These are phyloP conservation scores for Calonectria pteridis DNA, from an alignment of 2,329 filamentous ascomycete species.

Conservation along the genomic window DNA sequence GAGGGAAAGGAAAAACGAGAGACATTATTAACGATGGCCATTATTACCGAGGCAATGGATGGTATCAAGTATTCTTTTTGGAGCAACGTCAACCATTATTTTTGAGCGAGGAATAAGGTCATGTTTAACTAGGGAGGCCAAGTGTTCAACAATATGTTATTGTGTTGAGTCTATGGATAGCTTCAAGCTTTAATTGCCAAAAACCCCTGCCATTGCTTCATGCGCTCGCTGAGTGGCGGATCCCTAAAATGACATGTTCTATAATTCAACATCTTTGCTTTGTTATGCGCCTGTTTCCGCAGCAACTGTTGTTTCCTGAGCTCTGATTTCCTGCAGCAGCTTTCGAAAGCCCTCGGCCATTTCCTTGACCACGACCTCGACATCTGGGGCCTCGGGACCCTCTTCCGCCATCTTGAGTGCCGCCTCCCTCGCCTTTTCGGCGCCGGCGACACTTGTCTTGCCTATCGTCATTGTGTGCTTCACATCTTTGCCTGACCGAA, in stretches of 20 bases:
- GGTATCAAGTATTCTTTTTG: background rate
- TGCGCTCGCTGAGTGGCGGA: background rate
- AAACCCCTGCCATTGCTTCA: background rate
- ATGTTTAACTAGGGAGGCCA: background rate
- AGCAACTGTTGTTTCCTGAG: background rate
- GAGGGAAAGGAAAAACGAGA: background rate
- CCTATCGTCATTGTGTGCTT: slow-evolving; percentile 57
- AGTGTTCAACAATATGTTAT: background rate
- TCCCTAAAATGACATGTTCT: background rate
- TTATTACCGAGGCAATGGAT: background rate
- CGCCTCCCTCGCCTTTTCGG: slow-evolving; percentile 40
- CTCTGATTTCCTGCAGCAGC: slow-evolving; percentile 42
- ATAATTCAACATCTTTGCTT: background rate
- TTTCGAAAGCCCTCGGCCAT: slow-evolving; percentile 55
- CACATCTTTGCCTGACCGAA: slow-evolving; percentile 67
- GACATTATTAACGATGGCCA: background rate
- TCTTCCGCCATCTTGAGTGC: slow-evolving; percentile 40
- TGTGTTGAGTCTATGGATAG: background rate
- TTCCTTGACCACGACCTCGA: slow-evolving; percentile 55
- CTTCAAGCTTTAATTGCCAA: background rate
- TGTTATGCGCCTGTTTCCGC: background rate
- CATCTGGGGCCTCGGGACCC: slow-evolving; percentile 55
- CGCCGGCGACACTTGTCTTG: slow-evolving; percentile 54
- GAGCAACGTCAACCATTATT: background rate
- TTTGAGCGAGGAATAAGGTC: background rate